Base-by-base conservation (phyloP, 2,329 filamentous ascomycete genomes). In the Paracoccidioides brasiliensis region DNA sequence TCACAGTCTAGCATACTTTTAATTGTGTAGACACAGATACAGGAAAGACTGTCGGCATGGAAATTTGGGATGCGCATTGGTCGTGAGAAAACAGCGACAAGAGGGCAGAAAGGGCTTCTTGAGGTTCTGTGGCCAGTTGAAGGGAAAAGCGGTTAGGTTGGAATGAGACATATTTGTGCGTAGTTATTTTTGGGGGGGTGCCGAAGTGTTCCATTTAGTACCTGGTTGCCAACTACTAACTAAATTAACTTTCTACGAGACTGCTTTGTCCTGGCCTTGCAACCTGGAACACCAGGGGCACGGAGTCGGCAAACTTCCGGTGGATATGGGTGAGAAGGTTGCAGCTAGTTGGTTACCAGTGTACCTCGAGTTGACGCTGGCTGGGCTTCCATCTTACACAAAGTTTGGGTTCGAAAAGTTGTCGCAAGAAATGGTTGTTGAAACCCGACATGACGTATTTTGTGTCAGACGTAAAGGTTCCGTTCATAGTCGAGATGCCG, bases 21-120 rank as follows among this genome's bases (percentile, higher is more conserved):
- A 78, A 78, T 64, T 75, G 70, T 50, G 66, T 77, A 32, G 75
- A 78, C 59, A 70, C 67, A 5, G 66, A 67, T 3, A 73, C 69
- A 0, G 70, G 70, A 12, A 68, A 72, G 35, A 70, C 77, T 40
- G 66, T 76, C 28, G 76, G 75, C 51, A 77, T 78, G 71, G 74
- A 69, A 2, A 67, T 78, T 15, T 72, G 70, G 60, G 73, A 78
- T 56, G 65, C 74, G 5, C 74, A 73, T 59, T 56, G 74, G 53
- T 22, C 58, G 61, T 28, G 63, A 69, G 60, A 63, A 71, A 30
- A 65, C 66, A 7, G 66, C 69, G 5, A 69, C n/a, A 68, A 71
- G 56, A 66, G 71, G 44, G 75, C 76, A 8, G 74, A 77, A 77
- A 59, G 64, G 62, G 14, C 64, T 77, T 12, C 63, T 77, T 10